phyloP scores from a whole-genome alignment of 1,284 basidiomycete genomes.

The Apiotrichum sp. region DNA sequence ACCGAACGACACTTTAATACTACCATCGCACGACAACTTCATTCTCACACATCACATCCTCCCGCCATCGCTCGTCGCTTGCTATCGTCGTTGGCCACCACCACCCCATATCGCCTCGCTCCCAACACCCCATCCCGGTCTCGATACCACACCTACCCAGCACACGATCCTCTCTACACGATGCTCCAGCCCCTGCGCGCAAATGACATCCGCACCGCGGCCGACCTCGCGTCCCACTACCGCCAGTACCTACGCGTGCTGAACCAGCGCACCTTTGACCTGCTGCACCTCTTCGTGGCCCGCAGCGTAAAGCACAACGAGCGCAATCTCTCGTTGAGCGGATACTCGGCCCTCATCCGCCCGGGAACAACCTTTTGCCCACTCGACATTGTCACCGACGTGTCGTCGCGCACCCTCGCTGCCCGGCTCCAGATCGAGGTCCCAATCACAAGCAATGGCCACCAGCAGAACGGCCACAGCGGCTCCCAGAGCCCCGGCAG shows the following conservation, averaged over 20 bases:
- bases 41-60: no score
- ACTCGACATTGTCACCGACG: constrained; percentile 10
- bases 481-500: background rate
- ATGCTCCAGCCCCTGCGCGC: background rate
- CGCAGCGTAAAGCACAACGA: constrained; percentile 7
- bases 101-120: no score
- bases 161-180: background rate
- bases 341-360: constrained; percentile 2
- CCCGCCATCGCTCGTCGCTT: no score
- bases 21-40: background rate
- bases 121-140: no score
- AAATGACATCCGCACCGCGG: constrained; percentile 1
- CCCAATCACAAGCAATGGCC: background rate
- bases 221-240: constrained; percentile 9
- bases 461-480: background rate
- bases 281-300: constrained; percentile 7
- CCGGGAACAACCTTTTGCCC: constrained; percentile 6
- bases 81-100: no score
- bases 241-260: constrained; percentile 12
- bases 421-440: constrained; percentile 10
- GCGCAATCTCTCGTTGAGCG: background rate
- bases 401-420: constrained; percentile 6
- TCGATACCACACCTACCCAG: no score
- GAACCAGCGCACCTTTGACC: constrained; percentile 10
- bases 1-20: background rate